Percentiles rank a stretch among this genome's conserved stretches.
Evolutionary conservation across 805 yeast species (phyloP).

Genomic region (Zygosaccharomyces bailii): DNA sequence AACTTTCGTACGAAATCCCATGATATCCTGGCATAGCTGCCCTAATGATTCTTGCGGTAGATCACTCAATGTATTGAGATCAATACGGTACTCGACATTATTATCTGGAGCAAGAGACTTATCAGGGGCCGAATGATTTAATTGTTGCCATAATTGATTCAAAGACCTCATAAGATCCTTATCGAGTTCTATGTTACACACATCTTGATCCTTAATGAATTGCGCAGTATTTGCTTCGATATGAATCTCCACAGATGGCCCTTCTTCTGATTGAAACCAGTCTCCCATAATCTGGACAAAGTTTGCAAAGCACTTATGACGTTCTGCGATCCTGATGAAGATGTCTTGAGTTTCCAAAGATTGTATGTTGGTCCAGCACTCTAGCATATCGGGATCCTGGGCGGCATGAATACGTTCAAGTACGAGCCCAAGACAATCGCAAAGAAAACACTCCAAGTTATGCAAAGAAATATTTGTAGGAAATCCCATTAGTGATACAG

Average conservation of each 20-base stretch:
- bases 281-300: constrained; percentile 7
- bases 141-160: background rate
- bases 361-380: constrained; percentile 18
- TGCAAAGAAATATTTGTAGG: constrained; percentile 15
- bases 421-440: constrained; percentile 2
- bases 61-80: constrained; percentile 31
- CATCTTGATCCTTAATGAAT: constrained; percentile 16
- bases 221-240: constrained; percentile 22
- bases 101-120: background rate
- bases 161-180: constrained; percentile 6
- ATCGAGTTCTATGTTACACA: background rate
- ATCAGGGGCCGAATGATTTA: background rate
- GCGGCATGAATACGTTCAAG: constrained; percentile 5
- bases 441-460: constrained; percentile 17
- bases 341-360: constrained; percentile 20
- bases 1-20: constrained; percentile 55
- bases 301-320: constrained; percentile 4
- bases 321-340: constrained; percentile 18
- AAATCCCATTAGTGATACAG: constrained; percentile 22
- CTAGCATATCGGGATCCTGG: constrained; percentile 7
- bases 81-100: constrained; percentile 25
- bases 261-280: constrained; percentile 1
- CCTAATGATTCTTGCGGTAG: constrained; percentile 28
- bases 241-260: constrained; percentile 14
- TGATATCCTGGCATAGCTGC: constrained; percentile 43